Evolutionary conservation across 1,139 yeast genomes (phyloP), one percentile per base, ranked within the genome.

Genomic region (Kodamaea arcana): DNA sequence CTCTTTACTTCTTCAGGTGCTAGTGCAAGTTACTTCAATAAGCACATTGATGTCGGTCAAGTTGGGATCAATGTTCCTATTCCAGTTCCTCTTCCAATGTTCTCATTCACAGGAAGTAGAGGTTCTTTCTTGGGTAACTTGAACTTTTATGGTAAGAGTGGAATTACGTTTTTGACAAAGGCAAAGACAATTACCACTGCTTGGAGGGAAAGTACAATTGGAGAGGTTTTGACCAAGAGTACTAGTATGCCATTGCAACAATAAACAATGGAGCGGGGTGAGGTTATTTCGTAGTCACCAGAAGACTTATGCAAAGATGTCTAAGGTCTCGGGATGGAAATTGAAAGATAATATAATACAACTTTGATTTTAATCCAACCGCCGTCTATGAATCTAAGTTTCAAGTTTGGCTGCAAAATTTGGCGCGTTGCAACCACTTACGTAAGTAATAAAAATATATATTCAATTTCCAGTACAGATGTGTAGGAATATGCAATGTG

Each of bases 51-150:
- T 41, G 78, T 82, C 40, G 92, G 92, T 18, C 90, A 83, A 60
- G 84, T 83, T 37, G 92, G 92, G 42, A 72, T 83, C 50, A 83
- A 83, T 49, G 87, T 83, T 32, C 90, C 92, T 18, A 83, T 83
- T 45, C 92, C 90, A n/a, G 92, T 83, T 15, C 90, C 90, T 39
- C 65, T 83, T 54, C 90, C 92, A 43, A 80, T 82, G 85, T 83
- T 83, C 57, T 80, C 87, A 4, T 83, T 83, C 65, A 83, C 90
- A 17, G 92, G 92, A 24, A 79, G 78, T 56, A 81, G 82, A 63
- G 85, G 80, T 24, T 80, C 87, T 2, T 81, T 82, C 73, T 67
- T 81, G 48, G 90, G 92, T 29, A 88, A 82, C 55, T 71, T 83
- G 66, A 83, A 83, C 67, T 83, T 83, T 57, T 83, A 83, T 58